phyloP scores from a whole-genome alignment of 331 rosid genomes.

The Erythrophleum ivorense region DNA sequence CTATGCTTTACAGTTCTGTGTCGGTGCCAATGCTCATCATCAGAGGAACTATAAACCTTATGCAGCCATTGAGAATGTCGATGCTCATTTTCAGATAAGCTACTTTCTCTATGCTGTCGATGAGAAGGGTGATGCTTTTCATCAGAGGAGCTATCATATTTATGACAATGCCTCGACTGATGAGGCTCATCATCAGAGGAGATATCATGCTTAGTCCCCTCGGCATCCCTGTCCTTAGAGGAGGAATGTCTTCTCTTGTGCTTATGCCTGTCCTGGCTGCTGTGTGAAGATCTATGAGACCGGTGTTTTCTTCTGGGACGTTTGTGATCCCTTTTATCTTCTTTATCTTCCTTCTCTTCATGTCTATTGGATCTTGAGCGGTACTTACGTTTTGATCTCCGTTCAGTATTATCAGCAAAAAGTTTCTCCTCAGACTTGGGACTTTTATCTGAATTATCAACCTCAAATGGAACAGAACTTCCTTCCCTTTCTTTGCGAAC shows the following conservation, averaged over 20 bases:
- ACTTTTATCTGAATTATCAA: constrained; percentile 53
- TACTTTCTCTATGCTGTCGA: constrained; percentile 34
- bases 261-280: constrained; percentile 56
- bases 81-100: constrained; percentile 49
- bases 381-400: constrained; percentile 63
- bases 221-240: constrained; percentile 49
- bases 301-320: constrained; percentile 62
- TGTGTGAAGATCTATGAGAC: constrained; percentile 62
- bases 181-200: constrained; percentile 47
- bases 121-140: constrained; percentile 45
- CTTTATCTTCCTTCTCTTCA: constrained; percentile 46
- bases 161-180: constrained; percentile 39
- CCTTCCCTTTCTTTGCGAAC: constrained; percentile 73
- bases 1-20: constrained; percentile 43
- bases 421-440: constrained; percentile 49
- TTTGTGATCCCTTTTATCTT: constrained; percentile 52
- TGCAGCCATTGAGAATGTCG: constrained; percentile 33
- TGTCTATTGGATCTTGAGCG: constrained; percentile 60
- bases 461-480: constrained; percentile 63
- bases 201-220: constrained; percentile 44
- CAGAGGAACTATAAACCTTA: constrained; percentile 52
- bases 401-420: constrained; percentile 51
- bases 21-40: constrained; percentile 45
- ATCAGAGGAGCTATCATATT: constrained; percentile 44
- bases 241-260: constrained; percentile 67